Evolutionary conservation across 352 stramenopile species (phyloP).

Genomic region (Phytophthora sansomeana): DNA sequence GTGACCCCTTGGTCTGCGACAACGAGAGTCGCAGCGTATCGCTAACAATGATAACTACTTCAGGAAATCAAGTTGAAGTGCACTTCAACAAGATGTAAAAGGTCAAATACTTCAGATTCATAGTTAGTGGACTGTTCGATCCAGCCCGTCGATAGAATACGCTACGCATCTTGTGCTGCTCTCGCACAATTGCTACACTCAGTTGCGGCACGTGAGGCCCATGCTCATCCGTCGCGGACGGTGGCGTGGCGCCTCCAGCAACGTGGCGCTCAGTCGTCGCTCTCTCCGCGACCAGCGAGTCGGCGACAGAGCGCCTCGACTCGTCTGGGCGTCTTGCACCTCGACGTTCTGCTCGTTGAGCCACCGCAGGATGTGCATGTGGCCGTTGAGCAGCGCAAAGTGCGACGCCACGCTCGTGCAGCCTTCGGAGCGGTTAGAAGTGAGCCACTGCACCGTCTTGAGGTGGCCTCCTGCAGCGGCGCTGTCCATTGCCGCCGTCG

Average conservation of each 20-base stretch:
- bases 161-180: slow-evolving; percentile 8
- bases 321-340: slow-evolving; percentile 15
- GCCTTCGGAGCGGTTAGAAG: slow-evolving; percentile 64
- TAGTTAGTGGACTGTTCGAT: slow-evolving; percentile 30
- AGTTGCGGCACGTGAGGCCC: slow-evolving; percentile 34
- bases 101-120: slow-evolving; percentile 9
- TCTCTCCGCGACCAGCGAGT: slow-evolving; percentile 40
- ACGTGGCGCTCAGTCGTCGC: slow-evolving; percentile 40
- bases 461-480: slow-evolving; percentile 72
- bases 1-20: slow-evolving; percentile 22
- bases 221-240: slow-evolving; percentile 42
- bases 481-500: slow-evolving; percentile 76
- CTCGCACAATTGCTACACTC: slow-evolving; percentile 12
- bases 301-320: neutral
- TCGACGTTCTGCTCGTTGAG: slow-evolving; percentile 60
- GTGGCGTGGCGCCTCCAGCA: slow-evolving; percentile 36
- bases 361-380: slow-evolving; percentile 71
- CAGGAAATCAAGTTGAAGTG: slow-evolving; percentile 18
- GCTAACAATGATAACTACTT: slow-evolving; percentile 8
- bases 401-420: slow-evolving; percentile 75
- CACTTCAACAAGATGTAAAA: slow-evolving; percentile 19
- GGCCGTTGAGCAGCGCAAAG: slow-evolving; percentile 74
- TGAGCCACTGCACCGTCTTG: slow-evolving; percentile 74
- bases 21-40: slow-evolving; percentile 18
- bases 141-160: slow-evolving; percentile 20